Conservation (phyloP, 306 rosid genomes). For the Hippophae tibetana region DNA sequence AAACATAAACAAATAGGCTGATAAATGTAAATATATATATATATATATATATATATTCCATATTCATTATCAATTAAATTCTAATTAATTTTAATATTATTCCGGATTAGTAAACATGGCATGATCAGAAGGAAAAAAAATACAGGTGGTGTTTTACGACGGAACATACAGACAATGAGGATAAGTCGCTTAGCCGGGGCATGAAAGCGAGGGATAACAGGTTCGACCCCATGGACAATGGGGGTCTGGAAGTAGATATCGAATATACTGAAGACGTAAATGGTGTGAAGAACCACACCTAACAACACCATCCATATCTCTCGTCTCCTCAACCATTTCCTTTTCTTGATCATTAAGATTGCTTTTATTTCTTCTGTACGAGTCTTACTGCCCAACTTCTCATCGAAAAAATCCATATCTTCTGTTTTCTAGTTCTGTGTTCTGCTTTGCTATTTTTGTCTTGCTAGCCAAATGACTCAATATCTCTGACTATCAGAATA, state of each 20-base stretch:
- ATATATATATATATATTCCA: no score
- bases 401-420: constrained; percentile 33
- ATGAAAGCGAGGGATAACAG: constrained; percentile 53
- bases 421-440: no score
- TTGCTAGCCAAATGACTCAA: no score
- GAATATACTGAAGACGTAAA: constrained; percentile 84
- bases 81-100: not conserved
- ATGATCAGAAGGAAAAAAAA: constrained; percentile 12
- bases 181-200: constrained; percentile 81
- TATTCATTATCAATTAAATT: no score
- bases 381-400: constrained; percentile 35
- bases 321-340: constrained; percentile 48
- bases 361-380: constrained; percentile 7
- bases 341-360: not conserved
- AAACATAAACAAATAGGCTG: no score
- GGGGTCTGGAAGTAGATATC: constrained; percentile 83
- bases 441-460: not conserved
- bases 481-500: no score
- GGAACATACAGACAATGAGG: constrained; percentile 50
- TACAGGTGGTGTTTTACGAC: constrained; percentile 17
- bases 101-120: constrained; percentile 5
- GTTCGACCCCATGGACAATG: constrained; percentile 71
- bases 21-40: no score
- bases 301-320: constrained; percentile 72
- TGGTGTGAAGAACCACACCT: constrained; percentile 73